These are phyloP conservation scores for Termitomyces sp. DNA, from an alignment of 768 basidiomycete genomes.

Conservation along the genomic window DNA sequence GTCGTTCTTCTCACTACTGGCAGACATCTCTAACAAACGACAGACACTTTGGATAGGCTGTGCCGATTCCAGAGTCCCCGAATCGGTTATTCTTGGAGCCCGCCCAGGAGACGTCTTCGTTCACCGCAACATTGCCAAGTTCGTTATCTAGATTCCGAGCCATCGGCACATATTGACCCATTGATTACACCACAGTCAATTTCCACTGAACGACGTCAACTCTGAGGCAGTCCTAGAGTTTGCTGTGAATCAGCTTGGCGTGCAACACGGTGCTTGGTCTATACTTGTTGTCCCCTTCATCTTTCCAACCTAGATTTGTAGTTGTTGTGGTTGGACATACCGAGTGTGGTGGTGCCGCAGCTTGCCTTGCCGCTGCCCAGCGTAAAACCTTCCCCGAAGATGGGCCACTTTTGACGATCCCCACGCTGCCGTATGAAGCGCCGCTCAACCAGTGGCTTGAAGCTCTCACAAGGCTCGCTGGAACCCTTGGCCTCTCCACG, in stretches of 20 bases:
- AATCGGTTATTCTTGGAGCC: conserved; percentile 63
- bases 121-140: conserved; percentile 86
- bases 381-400: conserved; percentile 25
- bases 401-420: conserved; percentile 29
- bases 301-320: conserved; percentile 34
- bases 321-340: conserved; percentile 84
- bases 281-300: conserved; percentile 17
- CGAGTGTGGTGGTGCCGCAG: conserved; percentile 72
- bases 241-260: conserved; percentile 65
- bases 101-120: conserved; percentile 82
- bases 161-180: not conserved
- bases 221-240: conserved; percentile 70
- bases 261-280: conserved; percentile 67
- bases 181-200: conserved; percentile 46
- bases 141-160: not conserved
- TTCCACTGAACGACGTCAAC: conserved; percentile 68
- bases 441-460: conserved; percentile 61
- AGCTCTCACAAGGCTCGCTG: conserved; percentile 57
- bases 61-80: conserved; percentile 83
- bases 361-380: conserved; percentile 46
- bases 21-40: conserved; percentile 3
- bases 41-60: conserved; percentile 80
- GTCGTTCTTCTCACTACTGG: conserved; percentile 14
- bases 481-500: conserved; percentile 38
- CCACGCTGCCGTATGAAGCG: conserved; percentile 31